Evolutionary conservation across 202 grass and related monocot genomes (phyloP), one percentile per base, ranked within the genome.

Genomic region (Panicum hallii): DNA sequence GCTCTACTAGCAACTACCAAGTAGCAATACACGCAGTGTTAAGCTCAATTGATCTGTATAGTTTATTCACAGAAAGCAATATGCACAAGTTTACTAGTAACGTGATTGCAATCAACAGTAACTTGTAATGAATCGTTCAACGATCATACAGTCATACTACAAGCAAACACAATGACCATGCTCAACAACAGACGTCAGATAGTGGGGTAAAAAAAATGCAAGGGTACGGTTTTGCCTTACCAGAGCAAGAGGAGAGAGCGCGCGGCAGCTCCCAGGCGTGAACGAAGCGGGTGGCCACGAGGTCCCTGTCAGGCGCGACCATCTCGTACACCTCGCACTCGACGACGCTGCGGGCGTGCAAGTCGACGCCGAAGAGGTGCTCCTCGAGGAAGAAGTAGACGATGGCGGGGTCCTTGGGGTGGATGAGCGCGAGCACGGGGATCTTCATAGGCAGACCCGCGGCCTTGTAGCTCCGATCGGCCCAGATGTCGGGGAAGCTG

Each of bases 241-340:
- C 36, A 38, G 36, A 38, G 36, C 2, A 38, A 38, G 54, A 57
- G 19, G 54, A 57, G 54, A 57, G 8, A 7, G 77, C 15, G 4
- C 3, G 67, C 8, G 84, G 84, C n/a, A 79, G 58, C 58, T 44
- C 49, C 77, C 84, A 86, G 10, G 77, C 58, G 23, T 19, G 67
- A 5, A 79, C 46, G 76, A 80, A 86, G 15, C 69, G 68, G 5
- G 7, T 74, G 57, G 84, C 38, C 8, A 74, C 40, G 4, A 0
- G 0, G 54, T 57, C 0, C 48, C 53, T 10, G 12, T 17, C 57
- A 12, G 77, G 84, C 69, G 69, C 76, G 14, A 74, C 77, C 55
- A 86, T 47, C 7, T 63, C 13, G 75, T 78, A 63, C 3, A 4
- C 20, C 7, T 63, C n/a, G 72, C 69, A 68, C 14, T 58, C 52